These are phyloP conservation scores for Sporothrix pseudoabietina DNA, from an alignment of 2,329 filamentous ascomycete species.

Conservation along the genomic window DNA sequence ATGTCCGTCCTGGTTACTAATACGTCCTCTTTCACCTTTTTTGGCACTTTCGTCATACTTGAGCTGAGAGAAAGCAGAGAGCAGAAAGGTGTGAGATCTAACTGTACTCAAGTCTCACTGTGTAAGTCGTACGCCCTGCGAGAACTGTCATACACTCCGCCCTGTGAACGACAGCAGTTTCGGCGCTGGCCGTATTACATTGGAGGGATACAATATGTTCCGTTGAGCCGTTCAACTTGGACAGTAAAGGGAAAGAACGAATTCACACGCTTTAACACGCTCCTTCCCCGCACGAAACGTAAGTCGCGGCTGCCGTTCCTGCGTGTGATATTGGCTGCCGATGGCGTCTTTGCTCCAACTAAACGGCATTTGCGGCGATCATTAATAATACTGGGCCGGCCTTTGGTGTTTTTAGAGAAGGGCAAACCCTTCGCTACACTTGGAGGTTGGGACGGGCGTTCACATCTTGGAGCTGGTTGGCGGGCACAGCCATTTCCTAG, in stretches of 20 bases:
- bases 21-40: neutral
- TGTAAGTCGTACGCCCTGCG: neutral
- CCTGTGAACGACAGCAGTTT: neutral
- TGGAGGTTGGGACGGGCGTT: too few species aligned
- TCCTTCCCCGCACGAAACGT: constrained; percentile 14
- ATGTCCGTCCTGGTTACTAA: neutral
- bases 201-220: neutral
- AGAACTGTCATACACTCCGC: neutral
- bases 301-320: neutral
- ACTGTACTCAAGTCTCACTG: neutral
- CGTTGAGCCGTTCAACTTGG: neutral
- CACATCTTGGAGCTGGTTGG: neutral
- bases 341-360: constrained; percentile 19
- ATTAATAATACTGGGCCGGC: constrained; percentile 18
- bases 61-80: neutral
- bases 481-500: neutral
- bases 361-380: neutral
- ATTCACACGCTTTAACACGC: neutral
- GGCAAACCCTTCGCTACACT: neutral
- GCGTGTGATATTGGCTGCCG: constrained; percentile 18
- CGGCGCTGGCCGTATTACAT: neutral
- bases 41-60: neutral
- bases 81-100: neutral
- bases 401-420: neutral
- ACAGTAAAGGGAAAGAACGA: neutral